A percentile compares a stretch with the other conserved stretches of the same genome.
Conservation (phyloP, 169 alveolate species). For the Hepatocystis sp. region DNA sequence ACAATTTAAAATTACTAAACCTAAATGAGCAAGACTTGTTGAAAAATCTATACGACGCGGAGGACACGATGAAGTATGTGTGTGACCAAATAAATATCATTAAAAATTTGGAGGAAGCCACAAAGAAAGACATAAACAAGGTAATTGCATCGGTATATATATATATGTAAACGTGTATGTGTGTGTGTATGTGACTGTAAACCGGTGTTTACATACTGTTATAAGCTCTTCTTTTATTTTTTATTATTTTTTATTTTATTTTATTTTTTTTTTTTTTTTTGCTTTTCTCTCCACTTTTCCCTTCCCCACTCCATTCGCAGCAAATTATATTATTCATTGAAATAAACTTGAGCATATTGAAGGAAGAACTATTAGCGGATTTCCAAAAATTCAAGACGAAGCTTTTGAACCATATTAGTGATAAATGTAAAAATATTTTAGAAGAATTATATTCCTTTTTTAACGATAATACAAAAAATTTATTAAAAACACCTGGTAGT, state of each 20-base stretch:
- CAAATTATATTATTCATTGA: slow-evolving; percentile 57
- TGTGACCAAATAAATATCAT: slow-evolving; percentile 36
- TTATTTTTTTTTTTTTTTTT: no score
- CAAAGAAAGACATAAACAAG: slow-evolving; percentile 65
- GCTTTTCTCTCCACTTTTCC: background rate
- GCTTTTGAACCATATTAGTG: slow-evolving; percentile 45
- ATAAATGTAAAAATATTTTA: slow-evolving; percentile 50
- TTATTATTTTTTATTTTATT: no score
- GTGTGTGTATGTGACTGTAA: no score
- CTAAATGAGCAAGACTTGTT: slow-evolving; percentile 35
- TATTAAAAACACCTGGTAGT: slow-evolving; percentile 39
- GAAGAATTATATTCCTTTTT: slow-evolving; percentile 57
- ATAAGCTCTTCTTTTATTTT: no score
- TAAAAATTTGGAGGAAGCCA: slow-evolving; percentile 63
- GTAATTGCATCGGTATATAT: no score
- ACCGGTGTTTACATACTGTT: no score
- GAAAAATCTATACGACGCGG: slow-evolving; percentile 33
- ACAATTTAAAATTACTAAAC: slow-evolving; percentile 45
- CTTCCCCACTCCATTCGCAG: slow-evolving; percentile 2
- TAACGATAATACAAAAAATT: slow-evolving; percentile 49
- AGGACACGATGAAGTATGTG: slow-evolving; percentile 65
- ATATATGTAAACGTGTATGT: no score
- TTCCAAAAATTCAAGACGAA: slow-evolving; percentile 29
- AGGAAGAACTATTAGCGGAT: slow-evolving; percentile 53
- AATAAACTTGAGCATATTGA: slow-evolving; percentile 54